Conservation (phyloP, 768 basidiomycete species). For the Xanthoconium stramineum region DNA sequence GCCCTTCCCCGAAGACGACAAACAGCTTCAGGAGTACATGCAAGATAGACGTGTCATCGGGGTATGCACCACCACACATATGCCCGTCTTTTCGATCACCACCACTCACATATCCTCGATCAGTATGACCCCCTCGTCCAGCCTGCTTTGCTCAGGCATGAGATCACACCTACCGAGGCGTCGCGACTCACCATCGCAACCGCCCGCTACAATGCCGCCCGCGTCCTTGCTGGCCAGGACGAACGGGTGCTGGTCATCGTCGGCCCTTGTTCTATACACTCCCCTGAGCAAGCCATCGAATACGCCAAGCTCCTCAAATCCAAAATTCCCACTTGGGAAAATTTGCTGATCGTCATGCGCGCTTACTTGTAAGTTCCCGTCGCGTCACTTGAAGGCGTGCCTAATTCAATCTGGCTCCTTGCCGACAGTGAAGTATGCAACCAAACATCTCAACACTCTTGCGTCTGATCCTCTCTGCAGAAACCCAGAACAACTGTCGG, state of each 20-base stretch:
- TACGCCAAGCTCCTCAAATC: constrained; percentile 73
- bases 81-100: not conserved
- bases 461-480: constrained; percentile 36
- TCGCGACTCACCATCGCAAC: constrained; percentile 76
- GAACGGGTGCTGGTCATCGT: constrained; percentile 87
- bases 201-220: constrained; percentile 75
- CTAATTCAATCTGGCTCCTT: constrained; percentile 35
- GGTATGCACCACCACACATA: constrained; percentile 38
- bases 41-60: constrained; percentile 79
- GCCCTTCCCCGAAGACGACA: constrained; percentile 63
- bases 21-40: constrained; percentile 68
- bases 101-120: constrained; percentile 10
- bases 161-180: constrained; percentile 62
- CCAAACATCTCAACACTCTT: not conserved
- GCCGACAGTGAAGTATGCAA: constrained; percentile 37
- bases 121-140: constrained; percentile 97
- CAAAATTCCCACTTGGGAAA: constrained; percentile 63
- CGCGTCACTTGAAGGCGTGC: not conserved
- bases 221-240: constrained; percentile 79
- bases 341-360: constrained; percentile 92
- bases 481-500: constrained; percentile 98
- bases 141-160: constrained; percentile 86
- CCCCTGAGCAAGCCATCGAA: constrained; percentile 76
- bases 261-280: constrained; percentile 96
- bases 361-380: constrained; percentile 83